Conservation (phyloP, 176 grass and related monocot genomes). For the Lolium multiflorum region DNA sequence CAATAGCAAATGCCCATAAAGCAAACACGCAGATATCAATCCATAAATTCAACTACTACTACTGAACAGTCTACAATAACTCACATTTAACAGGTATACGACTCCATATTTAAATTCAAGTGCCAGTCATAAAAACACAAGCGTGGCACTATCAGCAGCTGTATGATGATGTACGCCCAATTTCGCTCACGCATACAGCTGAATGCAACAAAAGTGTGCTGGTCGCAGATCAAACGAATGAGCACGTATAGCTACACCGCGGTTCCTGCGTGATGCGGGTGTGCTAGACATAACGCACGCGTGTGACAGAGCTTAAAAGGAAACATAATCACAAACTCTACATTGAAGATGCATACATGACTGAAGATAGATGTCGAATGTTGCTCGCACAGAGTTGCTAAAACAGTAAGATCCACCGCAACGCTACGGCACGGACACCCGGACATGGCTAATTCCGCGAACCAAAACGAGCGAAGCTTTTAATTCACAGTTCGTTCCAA, state of each 20-base stretch:
- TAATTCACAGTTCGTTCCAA: neutral
- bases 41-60: neutral
- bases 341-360: neutral
- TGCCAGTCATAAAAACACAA: neutral
- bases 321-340: conserved; percentile 5
- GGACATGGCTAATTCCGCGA: neutral
- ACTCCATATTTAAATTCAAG: neutral
- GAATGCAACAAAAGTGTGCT: neutral
- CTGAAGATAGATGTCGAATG: neutral
- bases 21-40: neutral
- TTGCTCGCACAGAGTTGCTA: neutral
- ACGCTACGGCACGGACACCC: neutral
- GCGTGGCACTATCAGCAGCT: neutral
- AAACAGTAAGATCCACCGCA: neutral
- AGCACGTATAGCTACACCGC: neutral
- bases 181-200: neutral
- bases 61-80: neutral
- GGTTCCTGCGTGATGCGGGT: neutral
- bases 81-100: neutral
- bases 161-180: neutral
- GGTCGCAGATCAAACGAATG: neutral
- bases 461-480: neutral
- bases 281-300: neutral
- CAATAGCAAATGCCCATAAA: neutral
- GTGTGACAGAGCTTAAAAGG: neutral